Percentiles rank a stretch among this genome's conserved stretches.
These are phyloP conservation scores for Globisporangium echinulatum DNA, from an alignment of 352 stramenopile genomes.

Conservation along the genomic window DNA sequence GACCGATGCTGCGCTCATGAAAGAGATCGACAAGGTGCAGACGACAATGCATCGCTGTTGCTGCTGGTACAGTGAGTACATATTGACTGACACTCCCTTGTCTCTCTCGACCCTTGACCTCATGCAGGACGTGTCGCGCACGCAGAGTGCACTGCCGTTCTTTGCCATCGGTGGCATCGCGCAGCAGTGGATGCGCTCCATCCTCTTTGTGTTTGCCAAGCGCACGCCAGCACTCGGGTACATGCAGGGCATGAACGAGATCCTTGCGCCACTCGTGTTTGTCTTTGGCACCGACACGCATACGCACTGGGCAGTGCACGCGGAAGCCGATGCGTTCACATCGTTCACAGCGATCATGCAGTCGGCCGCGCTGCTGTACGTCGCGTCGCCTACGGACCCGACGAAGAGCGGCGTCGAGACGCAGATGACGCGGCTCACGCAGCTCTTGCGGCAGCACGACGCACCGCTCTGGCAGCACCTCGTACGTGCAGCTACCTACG, in stretches of 20 bases:
- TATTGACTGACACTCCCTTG: not conserved
- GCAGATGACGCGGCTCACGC: constrained; percentile 45
- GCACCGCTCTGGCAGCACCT: constrained; percentile 58
- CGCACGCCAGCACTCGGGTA: constrained; percentile 83
- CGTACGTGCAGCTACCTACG: constrained; percentile 16
- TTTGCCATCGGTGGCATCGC: constrained; percentile 40
- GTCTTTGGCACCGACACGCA: constrained; percentile 56
- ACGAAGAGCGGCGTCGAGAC: constrained; percentile 46
- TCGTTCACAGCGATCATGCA: constrained; percentile 45
- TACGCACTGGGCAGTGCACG: constrained; percentile 22
- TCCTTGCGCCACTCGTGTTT: constrained; percentile 82
- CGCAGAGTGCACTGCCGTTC: constrained; percentile 41
- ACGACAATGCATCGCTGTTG: not conserved
- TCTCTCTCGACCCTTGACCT: not conserved
- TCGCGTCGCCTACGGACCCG: constrained; percentile 27
- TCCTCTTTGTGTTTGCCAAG: constrained; percentile 75
- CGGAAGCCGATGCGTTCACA: constrained; percentile 50
- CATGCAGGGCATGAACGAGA: constrained; percentile 95
- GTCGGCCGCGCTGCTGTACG: constrained; percentile 42
- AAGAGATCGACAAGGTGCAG: constrained; percentile 60
- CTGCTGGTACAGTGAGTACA: no score
- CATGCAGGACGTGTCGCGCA: constrained; percentile 48
- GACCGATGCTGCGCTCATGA: constrained; percentile 34
- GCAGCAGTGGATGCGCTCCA: constrained; percentile 62
- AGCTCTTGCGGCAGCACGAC: constrained; percentile 56